Base-by-base conservation (phyloP, 257 asterid genomes). In the Solanum etuberosum region DNA sequence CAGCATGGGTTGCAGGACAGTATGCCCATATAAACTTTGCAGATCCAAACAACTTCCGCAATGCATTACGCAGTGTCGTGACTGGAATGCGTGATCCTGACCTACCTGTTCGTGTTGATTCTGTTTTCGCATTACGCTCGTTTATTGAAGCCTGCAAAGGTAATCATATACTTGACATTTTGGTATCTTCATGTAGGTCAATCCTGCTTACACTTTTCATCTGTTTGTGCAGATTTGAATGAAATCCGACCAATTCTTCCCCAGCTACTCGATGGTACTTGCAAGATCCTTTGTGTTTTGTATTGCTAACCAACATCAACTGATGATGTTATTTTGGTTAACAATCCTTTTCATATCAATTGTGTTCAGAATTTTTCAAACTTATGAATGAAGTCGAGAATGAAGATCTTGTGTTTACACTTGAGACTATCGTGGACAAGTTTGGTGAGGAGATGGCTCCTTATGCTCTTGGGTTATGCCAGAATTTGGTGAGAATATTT, bases 371-470 rank as follows among this genome's bases (percentile, higher is more conserved):
- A 88, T 96, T 97, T 89, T 97, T 96, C 91, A 96, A 96, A 85
- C 99, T 97, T 34, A 96, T 96, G 99, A 90, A 93, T 89, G 99
- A 97, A 91, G 98, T 97, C 80, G 99, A 97, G 93, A 97, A 96
- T 90, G 99, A 97, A 92, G 99, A 97, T 95, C 98, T 97, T 31
- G 99, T 97, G 78, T 97, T 93, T 87, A 95, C 99, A 4, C 98
- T 97, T 31, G 99, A 97, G 95, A 95, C 99, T 63, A 94, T 97
- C 83, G 99, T 97, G 86, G 99, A 97, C 92, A 97, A 97, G 92
- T 97, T 97, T 91, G 99, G 99, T 85, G 99, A 97, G 92, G 99
- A 97, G 94, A 97, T 97, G 99, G 95, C 98, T 89, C 99, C 99
- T 23, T 96, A 92, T 90, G 99, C 99, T 70, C 94, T 96, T 90